Conservation (phyloP, 176 grass and related monocot species). For the Oryza punctata region DNA sequence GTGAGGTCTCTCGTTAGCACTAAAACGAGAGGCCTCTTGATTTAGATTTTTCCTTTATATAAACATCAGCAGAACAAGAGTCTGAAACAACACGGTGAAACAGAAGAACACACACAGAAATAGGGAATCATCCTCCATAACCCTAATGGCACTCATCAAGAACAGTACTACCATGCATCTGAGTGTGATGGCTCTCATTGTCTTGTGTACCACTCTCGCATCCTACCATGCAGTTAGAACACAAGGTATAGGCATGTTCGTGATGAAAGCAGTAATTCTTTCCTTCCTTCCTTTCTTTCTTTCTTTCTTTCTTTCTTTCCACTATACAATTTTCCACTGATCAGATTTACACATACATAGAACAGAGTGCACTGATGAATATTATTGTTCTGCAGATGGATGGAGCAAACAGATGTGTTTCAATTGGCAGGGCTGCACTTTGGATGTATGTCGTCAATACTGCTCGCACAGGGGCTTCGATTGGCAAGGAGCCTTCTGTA, state of each 20-base stretch:
- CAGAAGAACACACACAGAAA: neutral
- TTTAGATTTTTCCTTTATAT: no score
- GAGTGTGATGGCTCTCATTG: neutral
- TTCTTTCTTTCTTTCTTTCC: neutral
- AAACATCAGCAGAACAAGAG: neutral
- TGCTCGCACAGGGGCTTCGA: neutral
- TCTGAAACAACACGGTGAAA: neutral
- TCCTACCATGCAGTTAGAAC: neutral
- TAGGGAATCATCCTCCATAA: neutral
- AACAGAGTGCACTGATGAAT: neutral
- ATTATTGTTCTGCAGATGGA: neutral
- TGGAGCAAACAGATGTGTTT: neutral
- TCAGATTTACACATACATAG: neutral
- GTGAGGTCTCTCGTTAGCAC: no score
- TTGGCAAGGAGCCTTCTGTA: neutral
- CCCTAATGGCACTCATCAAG: neutral
- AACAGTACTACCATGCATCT: neutral
- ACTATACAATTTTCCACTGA: neutral
- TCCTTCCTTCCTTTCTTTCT: neutral
- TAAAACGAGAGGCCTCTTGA: no score
- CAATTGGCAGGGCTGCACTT: neutral
- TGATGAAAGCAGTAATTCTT: neutral
- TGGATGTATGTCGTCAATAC: neutral
- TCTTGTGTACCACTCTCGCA: neutral
- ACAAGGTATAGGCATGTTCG: neutral